These are phyloP conservation scores for Diospyros kaki DNA, from an alignment of 148 eudicot species.

Conservation along the genomic window DNA sequence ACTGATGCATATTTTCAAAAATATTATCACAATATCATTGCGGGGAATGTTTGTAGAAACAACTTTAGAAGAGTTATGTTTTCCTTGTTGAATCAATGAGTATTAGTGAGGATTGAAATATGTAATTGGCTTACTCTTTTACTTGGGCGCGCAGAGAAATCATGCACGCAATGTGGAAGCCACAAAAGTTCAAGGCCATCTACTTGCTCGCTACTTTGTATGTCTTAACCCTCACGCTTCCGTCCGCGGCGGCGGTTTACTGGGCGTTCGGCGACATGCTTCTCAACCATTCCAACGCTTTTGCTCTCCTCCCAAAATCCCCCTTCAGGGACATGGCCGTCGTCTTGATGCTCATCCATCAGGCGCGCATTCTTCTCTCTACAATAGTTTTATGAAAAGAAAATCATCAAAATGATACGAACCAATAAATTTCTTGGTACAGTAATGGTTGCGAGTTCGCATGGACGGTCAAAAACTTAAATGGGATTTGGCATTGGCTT, in stretches of 20 bases:
- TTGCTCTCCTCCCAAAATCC: conserved; percentile 73
- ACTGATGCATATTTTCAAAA: too few relatives aligned
- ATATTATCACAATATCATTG: too few relatives aligned
- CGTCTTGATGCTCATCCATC: conserved; percentile 89
- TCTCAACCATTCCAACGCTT: conserved; percentile 85
- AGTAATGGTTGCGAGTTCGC: too few relatives aligned
- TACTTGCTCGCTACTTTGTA: conserved; percentile 71
- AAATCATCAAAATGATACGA: too few relatives aligned
- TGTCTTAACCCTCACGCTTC: conserved; percentile 75
- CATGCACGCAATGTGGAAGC: conserved; percentile 99
- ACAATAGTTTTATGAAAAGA: too few relatives aligned
- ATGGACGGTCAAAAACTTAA: too few relatives aligned
- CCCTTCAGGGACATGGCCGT: conserved; percentile 88
- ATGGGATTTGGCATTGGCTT: neutral
- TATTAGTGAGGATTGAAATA: neutral
- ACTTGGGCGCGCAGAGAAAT: conserved; percentile 50
- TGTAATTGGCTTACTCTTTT: neutral
- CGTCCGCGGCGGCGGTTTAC: conserved; percentile 83
- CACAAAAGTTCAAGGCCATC: conserved; percentile 87
- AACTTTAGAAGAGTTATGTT: too few relatives aligned
- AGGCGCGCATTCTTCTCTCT: conserved; percentile 32
- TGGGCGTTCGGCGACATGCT: conserved; percentile 92
- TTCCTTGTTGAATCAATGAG: too few relatives aligned
- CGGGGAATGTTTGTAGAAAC: too few relatives aligned
- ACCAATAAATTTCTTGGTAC: too few relatives aligned